Conservation (phyloP, 2,329 filamentous ascomycete genomes). For the Aciculosporium take region DNA sequence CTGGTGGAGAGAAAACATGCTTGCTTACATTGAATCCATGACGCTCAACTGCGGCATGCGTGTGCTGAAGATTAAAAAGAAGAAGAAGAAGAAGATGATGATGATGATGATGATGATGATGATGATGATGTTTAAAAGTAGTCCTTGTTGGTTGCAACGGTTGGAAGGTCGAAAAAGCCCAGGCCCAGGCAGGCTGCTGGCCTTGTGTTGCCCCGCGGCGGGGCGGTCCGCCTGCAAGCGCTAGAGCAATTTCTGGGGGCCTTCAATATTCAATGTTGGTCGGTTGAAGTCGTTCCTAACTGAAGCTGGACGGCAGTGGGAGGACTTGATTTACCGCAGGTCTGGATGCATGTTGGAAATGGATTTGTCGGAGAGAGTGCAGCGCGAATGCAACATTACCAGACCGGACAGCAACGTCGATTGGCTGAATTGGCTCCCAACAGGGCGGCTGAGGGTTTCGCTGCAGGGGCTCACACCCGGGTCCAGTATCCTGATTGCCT, state of each 20-base stretch:
- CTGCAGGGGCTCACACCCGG: not conserved
- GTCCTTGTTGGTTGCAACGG: no score
- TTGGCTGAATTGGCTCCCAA: not conserved
- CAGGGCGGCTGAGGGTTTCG: not conserved
- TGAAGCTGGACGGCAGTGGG: not conserved
- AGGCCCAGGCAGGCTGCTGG: not conserved
- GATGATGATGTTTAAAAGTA: no score
- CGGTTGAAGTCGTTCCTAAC: conserved; percentile 2
- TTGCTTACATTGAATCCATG: conserved; percentile 7
- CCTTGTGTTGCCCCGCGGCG: conserved; percentile 12
- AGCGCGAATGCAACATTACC: conserved; percentile 8
- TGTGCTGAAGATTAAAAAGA: conserved; percentile 1
- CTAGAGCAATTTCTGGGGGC: conserved; percentile 8
- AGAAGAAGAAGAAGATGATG: conserved; percentile 1
- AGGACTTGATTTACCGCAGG: not conserved
- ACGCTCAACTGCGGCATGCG: conserved; percentile 4
- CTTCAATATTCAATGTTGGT: not conserved
- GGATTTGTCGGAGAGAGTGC: not conserved
- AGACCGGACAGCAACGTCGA: not conserved
- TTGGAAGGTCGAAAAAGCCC: conserved; percentile 1
- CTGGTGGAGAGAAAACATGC: not conserved
- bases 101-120: no score
- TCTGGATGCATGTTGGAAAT: conserved; percentile 6
- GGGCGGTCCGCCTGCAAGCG: conserved; percentile 14
- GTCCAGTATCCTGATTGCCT: not conserved